These are phyloP conservation scores for Saccharomyces jurei DNA, from an alignment of 805 yeast species.

Conservation along the genomic window DNA sequence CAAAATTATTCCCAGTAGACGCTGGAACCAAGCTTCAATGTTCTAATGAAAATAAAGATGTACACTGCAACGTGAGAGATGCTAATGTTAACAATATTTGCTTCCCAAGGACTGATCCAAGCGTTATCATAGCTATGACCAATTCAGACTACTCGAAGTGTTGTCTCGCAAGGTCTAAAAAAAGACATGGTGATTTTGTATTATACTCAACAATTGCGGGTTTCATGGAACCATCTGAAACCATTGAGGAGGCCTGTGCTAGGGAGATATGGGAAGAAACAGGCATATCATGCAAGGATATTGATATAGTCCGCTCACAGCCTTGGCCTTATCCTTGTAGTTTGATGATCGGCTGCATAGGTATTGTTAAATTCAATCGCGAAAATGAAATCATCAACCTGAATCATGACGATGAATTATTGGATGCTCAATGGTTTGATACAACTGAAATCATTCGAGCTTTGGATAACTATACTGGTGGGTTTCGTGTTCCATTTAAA, in stretches of 20 bases:
- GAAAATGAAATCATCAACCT: slow-evolving; percentile 55
- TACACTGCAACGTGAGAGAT: slow-evolving; percentile 32
- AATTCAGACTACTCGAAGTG: slow-evolving; percentile 52
- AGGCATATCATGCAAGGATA: slow-evolving; percentile 59
- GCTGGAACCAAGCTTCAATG: slow-evolving; percentile 61
- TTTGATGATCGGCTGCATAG: slow-evolving; percentile 89
- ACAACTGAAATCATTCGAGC: slow-evolving; percentile 42
- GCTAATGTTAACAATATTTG: slow-evolving; percentile 61
- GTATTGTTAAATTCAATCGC: slow-evolving; percentile 62
- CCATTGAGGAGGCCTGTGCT: slow-evolving; percentile 77
- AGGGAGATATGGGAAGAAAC: slow-evolving; percentile 96
- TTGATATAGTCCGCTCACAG: slow-evolving; percentile 64
- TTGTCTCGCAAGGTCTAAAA: slow-evolving; percentile 60
- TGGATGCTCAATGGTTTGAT: slow-evolving; percentile 82
- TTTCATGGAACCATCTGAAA: slow-evolving; percentile 91
- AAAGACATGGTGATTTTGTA: slow-evolving; percentile 39
- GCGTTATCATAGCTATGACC: slow-evolving; percentile 72
- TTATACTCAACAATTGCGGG: slow-evolving; percentile 90
- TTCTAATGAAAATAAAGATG: slow-evolving; percentile 21
- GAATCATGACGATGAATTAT: slow-evolving; percentile 78
- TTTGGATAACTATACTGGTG: slow-evolving; percentile 16
- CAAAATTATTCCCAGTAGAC: slow-evolving; percentile 49
- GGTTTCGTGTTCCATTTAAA: slow-evolving; percentile 17
- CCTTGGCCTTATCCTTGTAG: slow-evolving; percentile 98
- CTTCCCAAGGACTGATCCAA: slow-evolving; percentile 90